Base-by-base conservation (phyloP, 306 rosid genomes). In the Sicyos baderoa region DNA sequence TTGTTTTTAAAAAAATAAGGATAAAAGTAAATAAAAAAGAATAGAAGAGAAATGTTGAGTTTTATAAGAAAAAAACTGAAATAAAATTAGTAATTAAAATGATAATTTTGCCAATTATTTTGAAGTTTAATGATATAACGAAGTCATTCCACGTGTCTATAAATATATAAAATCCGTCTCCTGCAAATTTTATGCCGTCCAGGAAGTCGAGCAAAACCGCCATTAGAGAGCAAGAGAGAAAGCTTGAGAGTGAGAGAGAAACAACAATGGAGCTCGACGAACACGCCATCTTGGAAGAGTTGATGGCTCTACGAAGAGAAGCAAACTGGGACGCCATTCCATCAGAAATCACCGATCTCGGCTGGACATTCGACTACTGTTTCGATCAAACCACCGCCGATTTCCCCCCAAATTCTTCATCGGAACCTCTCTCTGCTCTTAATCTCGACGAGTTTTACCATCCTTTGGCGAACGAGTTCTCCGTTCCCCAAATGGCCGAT, bases 231-330 rank as follows among this genome's bases (percentile, higher is more conserved):
- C 14, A 23, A 12, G 70, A 47, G 32, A 44, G 35, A 9, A 3
- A 37, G 65, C 54, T 49, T 17, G 74, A 55, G 51, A 37, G 53
- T 29, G 63, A 40, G 40, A 54, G 75, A 44, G 66, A 19, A 44
- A n/a, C n/a, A 72, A 29, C 2, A 29, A 29, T 72, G 75, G 75
- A 58, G 53, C 47, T 56, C 45, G 53, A 72, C 51, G 75, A 72
- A 23, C 48, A 37, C 23, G 19, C 11, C 18, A 52, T 70, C 74
- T 32, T 70, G 15, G 60, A 70, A 49, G 68, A 56, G 55, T 50
- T 85, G 4, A 75, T 86, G 65, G 81, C 88, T 77, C 76, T 84
- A 49, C 79, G 89, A 79, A 85, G 87, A 84, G 95, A 87, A 75
- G 62, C 79, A 67, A 76, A 83, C 53, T 84, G 82, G 86, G 87